A percentile compares a stretch with the other conserved stretches of the same genome.
phyloP scores from a whole-genome alignment of 331 rosid genomes.

The Telfairia occidentalis region DNA sequence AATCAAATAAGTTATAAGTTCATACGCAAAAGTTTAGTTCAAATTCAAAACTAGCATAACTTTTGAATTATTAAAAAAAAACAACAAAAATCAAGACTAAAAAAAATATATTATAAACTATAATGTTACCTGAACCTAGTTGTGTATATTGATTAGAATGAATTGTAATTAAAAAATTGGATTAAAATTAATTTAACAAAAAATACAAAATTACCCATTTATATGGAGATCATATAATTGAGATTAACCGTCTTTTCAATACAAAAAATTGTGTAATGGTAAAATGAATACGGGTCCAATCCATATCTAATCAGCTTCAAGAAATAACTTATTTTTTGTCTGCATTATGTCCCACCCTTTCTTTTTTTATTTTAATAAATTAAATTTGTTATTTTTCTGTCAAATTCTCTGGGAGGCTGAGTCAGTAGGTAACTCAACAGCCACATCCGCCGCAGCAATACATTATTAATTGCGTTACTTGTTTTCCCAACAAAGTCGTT shows the following conservation, averaged over 20 bases:
- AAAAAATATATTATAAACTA: neutral
- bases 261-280: neutral
- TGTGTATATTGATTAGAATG: neutral
- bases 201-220: neutral
- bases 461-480: slow-evolving; percentile 17
- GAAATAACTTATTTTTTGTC: neutral
- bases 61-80: neutral
- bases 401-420: neutral
- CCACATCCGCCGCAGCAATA: neutral
- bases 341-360: neutral
- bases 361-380: neutral
- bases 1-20: neutral
- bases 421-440: neutral
- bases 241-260: neutral
- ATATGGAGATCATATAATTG: neutral
- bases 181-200: neutral
- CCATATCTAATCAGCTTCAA: neutral
- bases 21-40: neutral
- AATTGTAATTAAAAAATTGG: too few species aligned
- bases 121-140: neutral
- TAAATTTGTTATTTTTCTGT: neutral
- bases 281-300: neutral
- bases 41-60: neutral
- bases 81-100: neutral
- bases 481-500: slow-evolving; percentile 1